Percentiles rank a stretch among this genome's conserved stretches.
Conservation (phyloP, 345 rosid genomes). For the Clarkia xantiana region DNA sequence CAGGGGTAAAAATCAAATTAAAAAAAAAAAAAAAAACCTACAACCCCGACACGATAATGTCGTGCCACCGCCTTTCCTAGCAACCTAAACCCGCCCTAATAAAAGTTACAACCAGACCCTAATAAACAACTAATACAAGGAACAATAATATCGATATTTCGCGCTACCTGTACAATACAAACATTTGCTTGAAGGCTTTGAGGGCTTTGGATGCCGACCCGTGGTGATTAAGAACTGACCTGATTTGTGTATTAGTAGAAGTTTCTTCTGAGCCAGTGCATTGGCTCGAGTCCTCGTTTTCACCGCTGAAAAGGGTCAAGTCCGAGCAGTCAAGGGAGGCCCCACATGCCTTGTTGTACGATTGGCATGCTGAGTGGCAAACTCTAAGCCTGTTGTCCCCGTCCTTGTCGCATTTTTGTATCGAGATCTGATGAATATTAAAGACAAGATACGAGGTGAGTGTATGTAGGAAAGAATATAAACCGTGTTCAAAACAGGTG, state of each 20-base stretch:
- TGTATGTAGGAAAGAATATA: background rate
- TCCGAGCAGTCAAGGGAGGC: constrained; percentile 96
- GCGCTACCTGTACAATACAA: constrained; percentile 22
- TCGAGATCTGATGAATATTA: constrained; percentile 52
- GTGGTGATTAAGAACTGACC: background rate
- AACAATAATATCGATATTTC: background rate
- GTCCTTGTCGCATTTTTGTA: constrained; percentile 86
- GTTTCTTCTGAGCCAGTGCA: constrained; percentile 75
- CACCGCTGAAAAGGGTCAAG: constrained; percentile 84
- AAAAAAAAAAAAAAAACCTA: constrained; percentile 9
- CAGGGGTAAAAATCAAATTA: constrained; percentile 8
- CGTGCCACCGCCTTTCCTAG: constrained; percentile 13
- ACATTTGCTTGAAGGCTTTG: constrained; percentile 13
- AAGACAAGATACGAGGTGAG: background rate
- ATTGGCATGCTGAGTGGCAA: constrained; percentile 85
- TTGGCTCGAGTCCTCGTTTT: constrained; percentile 59
- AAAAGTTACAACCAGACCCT: constrained; percentile 1
- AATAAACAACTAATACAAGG: constrained; percentile 1
- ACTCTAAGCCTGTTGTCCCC: constrained; percentile 93
- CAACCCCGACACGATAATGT: constrained; percentile 10
- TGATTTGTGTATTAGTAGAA: constrained; percentile 6
- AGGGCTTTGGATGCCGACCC: constrained; percentile 7
- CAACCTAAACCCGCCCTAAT: constrained; percentile 15
- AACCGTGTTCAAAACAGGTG: background rate
- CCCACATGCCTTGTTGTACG: constrained; percentile 85